phyloP scores from a whole-genome alignment of 1,139 yeast genomes.

The Hemisphaericaspora subhashii region DNA sequence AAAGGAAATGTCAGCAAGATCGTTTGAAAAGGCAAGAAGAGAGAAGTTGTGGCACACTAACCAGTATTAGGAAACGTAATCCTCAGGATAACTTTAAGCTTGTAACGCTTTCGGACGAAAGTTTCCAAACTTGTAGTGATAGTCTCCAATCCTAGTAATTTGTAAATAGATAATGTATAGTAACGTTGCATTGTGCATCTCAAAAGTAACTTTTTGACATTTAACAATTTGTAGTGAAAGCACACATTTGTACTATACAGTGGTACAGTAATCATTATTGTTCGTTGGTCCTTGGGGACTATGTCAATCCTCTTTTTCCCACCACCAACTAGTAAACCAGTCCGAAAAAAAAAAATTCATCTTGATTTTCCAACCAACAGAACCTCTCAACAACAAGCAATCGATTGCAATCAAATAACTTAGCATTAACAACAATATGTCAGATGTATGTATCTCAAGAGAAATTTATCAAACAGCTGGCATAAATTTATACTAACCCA shows the following conservation, averaged over 20 bases:
- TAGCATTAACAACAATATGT: constrained; percentile 5
- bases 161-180: constrained; percentile 3
- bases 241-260: too few species aligned
- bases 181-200: too few species aligned
- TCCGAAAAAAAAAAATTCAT: background rate
- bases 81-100: too few species aligned
- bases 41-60: constrained; percentile 64
- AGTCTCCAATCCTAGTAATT: background rate
- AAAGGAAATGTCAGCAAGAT: constrained; percentile 23
- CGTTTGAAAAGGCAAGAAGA: constrained; percentile 59
- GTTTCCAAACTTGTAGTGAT: too few species aligned
- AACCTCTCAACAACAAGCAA: constrained; percentile 7
- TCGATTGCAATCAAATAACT: too few species aligned
- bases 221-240: too few species aligned
- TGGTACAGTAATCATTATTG: too few species aligned
- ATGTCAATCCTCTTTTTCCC: too few species aligned
- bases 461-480: too few species aligned
- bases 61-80: constrained; percentile 39
- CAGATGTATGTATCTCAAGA: constrained; percentile 4
- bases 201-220: too few species aligned
- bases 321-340: background rate
- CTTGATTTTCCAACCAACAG: background rate
- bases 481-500: background rate
- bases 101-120: too few species aligned
- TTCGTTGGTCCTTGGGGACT: too few species aligned